Base-by-base conservation (phyloP, 306 rosid genomes). In the Neltuma alba region DNA sequence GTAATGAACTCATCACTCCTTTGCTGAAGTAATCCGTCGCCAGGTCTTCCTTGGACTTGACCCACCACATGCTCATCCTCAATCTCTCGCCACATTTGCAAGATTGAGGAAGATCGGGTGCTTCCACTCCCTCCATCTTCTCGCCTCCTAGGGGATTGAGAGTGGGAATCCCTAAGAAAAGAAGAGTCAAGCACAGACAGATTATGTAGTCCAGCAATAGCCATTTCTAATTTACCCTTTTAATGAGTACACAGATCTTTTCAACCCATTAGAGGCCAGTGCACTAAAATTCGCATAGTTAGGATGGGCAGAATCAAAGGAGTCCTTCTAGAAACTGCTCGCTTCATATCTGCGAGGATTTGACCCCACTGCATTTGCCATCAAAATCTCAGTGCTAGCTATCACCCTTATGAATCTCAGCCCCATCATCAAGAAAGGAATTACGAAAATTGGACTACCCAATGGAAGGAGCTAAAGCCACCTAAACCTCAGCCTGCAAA, bases 191-290 rank as follows among this genome's bases (percentile, higher is more conserved):
- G 83, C 87, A 85, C 91, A 71, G 96, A 80, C 76, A 86, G 91
- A 74, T 87, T 89, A 62, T 93, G 98, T 62, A 89, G 72, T 73
- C 97, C 97, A 81, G 98, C 96, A 89, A 93, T 81, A 71, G 99
- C 97, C 99, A 96, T 90, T 30, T 81, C 50, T 75, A 75, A 60
- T 63, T 69, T 28, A 76, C 68, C 60, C 72, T 50, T 58, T 61
- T 73, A 87, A 70, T 70, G 63, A 82, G 44, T 64, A 33, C 76
- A 34, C 76, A 54, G 76, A 70, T 75, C 70, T 62, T 85, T 85
- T 77, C 76, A 89, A 79, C 58, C 85, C 91, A 81, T 83, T 84
- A 25, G 65, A 82, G 74, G 80, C 83, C 88, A 86, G 83, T 82
- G 89, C 91, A 85, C 81, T 44, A 70, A 81, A 85, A 76, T 50